Evolutionary conservation across 805 yeast genomes (phyloP).

Genomic region (Geotrichum ghanense): DNA sequence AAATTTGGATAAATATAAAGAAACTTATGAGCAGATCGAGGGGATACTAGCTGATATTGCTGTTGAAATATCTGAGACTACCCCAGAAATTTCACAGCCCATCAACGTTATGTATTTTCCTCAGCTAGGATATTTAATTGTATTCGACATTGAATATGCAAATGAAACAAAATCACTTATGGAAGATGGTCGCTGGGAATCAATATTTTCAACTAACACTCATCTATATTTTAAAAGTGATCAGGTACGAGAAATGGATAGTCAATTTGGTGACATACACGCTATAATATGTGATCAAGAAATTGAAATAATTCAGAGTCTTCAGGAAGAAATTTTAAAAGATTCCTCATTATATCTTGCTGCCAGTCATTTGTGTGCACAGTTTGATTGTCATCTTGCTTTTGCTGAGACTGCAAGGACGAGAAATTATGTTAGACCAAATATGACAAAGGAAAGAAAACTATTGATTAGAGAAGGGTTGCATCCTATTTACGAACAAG

Average conservation of each 20-base stretch:
- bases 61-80: neutral
- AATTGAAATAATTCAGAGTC: neutral
- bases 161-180: neutral
- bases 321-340: neutral
- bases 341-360: neutral
- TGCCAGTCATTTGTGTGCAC: neutral
- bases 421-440: neutral
- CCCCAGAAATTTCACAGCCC: neutral
- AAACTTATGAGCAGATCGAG: neutral
- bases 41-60: neutral
- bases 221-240: neutral
- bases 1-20: neutral
- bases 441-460: neutral
- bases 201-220: neutral
- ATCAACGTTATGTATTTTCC: neutral
- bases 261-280: neutral
- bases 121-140: neutral
- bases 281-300: neutral
- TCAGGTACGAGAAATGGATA: neutral
- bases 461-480: neutral
- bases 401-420: neutral
- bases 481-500: neutral
- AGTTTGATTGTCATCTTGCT: neutral
- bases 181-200: neutral
- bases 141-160: neutral